Conservation (phyloP, 2,329 filamentous ascomycete species). For the Rhexocercosporidium sp. region DNA sequence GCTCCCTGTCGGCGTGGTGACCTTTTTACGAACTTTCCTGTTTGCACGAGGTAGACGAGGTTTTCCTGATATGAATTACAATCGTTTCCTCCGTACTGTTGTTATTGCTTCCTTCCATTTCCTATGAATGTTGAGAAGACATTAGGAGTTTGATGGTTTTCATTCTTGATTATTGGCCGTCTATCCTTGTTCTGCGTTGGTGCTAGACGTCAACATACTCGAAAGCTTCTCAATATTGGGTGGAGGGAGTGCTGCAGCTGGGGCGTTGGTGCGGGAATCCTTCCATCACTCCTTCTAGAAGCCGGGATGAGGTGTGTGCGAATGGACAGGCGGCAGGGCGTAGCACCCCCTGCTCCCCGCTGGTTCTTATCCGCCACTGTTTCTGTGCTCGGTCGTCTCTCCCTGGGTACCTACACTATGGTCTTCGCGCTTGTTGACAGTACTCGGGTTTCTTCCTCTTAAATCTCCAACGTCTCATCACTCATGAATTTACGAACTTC, state of each 20-base stretch:
- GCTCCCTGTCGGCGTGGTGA: background rate
- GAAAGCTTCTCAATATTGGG: background rate
- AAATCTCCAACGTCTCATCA: background rate
- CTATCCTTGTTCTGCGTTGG: too few relatives aligned
- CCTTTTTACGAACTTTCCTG: background rate
- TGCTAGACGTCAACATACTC: too few relatives aligned
- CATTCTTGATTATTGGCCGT: too few relatives aligned
- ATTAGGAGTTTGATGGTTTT: too few relatives aligned
- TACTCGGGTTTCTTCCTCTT: background rate
- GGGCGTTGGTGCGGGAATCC: background rate
- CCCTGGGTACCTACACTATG: background rate
- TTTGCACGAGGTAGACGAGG: background rate
- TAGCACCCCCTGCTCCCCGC: background rate
- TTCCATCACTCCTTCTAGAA: conserved; percentile 7
- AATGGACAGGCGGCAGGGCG: conserved; percentile 6
- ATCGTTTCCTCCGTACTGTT: background rate
- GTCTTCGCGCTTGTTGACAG: background rate
- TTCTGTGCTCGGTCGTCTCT: background rate
- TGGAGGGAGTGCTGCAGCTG: background rate
- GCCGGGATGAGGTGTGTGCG: background rate
- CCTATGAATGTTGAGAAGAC: too few relatives aligned
- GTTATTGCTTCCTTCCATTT: too few relatives aligned
- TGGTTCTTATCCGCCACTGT: conserved; percentile 6
- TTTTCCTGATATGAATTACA: too few relatives aligned
- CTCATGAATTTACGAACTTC: background rate